These are phyloP conservation scores for Paxillus involutus DNA, from an alignment of 768 basidiomycete species.

Conservation along the genomic window DNA sequence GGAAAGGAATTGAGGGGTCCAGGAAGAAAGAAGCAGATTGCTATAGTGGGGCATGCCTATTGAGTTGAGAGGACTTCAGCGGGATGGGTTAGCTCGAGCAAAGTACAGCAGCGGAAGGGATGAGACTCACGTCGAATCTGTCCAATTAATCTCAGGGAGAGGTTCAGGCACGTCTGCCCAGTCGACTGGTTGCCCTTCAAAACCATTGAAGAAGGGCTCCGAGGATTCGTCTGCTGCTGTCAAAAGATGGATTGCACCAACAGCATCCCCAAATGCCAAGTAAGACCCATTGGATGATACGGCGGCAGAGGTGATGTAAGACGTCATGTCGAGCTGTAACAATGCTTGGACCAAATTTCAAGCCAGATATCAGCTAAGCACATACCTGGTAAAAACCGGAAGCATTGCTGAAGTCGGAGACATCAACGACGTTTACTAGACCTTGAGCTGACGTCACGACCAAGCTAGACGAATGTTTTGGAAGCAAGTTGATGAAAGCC, in stretches of 20 bases:
- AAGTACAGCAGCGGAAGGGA: not conserved
- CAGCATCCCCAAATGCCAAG: slow-evolving; percentile 88
- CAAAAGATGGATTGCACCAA: slow-evolving; percentile 80
- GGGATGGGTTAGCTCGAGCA: not conserved
- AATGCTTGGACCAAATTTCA: slow-evolving; percentile 3
- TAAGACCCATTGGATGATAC: slow-evolving; percentile 88
- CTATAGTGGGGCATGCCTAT: slow-evolving; percentile 90
- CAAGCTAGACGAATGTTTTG: slow-evolving; percentile 71
- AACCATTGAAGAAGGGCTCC: slow-evolving; percentile 80
- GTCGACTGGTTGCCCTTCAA: slow-evolving; percentile 81
- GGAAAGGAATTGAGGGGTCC: slow-evolving; percentile 56
- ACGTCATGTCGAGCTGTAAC: slow-evolving; percentile 62
- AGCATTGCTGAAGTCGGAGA: slow-evolving; percentile 62
- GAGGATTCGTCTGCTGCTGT: slow-evolving; percentile 65
- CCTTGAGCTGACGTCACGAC: slow-evolving; percentile 80
- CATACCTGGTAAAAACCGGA: slow-evolving; percentile 81
- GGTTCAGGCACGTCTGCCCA: slow-evolving; percentile 78
- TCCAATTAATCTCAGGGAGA: slow-evolving; percentile 77
- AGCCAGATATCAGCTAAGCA: not conserved
- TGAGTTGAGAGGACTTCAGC: slow-evolving; percentile 73
- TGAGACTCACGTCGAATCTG: slow-evolving; percentile 66
- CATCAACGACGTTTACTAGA: slow-evolving; percentile 82
- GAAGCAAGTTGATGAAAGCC: slow-evolving; percentile 79
- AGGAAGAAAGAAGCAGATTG: slow-evolving; percentile 67
- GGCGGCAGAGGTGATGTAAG: slow-evolving; percentile 77